Evolutionary conservation across 2,329 filamentous ascomycete genomes (phyloP), one percentile per base, ranked within the genome.

Genomic region (Beauveria varroae): DNA sequence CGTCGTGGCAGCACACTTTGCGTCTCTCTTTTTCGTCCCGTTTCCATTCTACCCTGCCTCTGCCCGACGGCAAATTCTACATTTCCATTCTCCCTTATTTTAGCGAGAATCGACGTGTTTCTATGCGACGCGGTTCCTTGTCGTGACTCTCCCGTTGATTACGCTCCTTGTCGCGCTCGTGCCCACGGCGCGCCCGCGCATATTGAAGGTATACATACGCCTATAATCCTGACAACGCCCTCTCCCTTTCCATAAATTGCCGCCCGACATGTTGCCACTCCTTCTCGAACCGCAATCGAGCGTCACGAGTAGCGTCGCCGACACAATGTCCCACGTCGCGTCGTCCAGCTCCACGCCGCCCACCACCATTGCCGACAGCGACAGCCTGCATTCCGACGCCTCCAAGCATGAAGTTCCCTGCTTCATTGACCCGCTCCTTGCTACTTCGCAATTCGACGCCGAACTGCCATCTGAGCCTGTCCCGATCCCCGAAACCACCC

Each of bases 321-420:
- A 80, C 63, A 73, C 72, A 50, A 79, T 78, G 56, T 79, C 76
- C 68, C 73, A 82, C 67, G 75, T 81, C 77, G 81, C 81, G 76
- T 84, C 82, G 55, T 75, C 79, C 28, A 81, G 77, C 67, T 87
- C 84, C 22, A 89, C 87, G 62, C 86, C 87, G 52, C 85, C 86
- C 26, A 89, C 86, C 54, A 89, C 84, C 66, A 14, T 53, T 16
- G 83, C 81, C 68, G 86, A 89, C 71, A 80, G 77, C 67, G 79
- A 78, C 63, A 88, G 85, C 73, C 75, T 86, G 61, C 77, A 78
- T 59, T 82, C 81, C 46, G 73, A 75, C 57, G 65, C 70, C 40
- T 71, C 73, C 40, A 77, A 76, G 64, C 72, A 73, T 66, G 75
- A 76, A 64, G 70, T 72, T 55, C 70, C 72, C 63, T 68, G 69